These are phyloP conservation scores for Schizosaccharomyces lindneri DNA, from an alignment of 805 yeast species.

Conservation along the genomic window DNA sequence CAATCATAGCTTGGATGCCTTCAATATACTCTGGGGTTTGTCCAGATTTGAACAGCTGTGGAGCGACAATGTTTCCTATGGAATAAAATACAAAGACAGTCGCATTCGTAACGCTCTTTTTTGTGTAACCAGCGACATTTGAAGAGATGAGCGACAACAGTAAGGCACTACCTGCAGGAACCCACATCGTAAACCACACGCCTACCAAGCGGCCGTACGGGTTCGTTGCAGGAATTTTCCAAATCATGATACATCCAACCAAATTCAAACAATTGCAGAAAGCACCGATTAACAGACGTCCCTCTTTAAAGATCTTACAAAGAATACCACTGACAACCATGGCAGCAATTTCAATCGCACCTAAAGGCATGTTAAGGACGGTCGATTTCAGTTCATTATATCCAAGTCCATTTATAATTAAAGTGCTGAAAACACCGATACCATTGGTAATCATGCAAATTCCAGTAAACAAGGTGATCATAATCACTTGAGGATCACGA, in stretches of 20 bases:
- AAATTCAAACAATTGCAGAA: background rate
- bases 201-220: background rate
- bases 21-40: conserved; percentile 37
- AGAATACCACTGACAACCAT: conserved; percentile 11
- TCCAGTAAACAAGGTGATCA: conserved; percentile 17
- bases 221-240: background rate
- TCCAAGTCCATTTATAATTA: conserved; percentile 14
- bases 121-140: conserved; percentile 33
- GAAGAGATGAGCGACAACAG: conserved; percentile 15
- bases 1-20: conserved; percentile 34
- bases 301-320: conserved; percentile 5
- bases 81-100: conserved; percentile 24
- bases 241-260: background rate
- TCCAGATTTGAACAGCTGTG: conserved; percentile 32
- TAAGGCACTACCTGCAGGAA: background rate
- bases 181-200: background rate
- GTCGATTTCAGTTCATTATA: conserved; percentile 14
- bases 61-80: conserved; percentile 31
- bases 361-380: conserved; percentile 15
- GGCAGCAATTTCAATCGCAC: conserved; percentile 14
- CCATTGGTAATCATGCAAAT: conserved; percentile 20
- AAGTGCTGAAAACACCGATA: conserved; percentile 13
- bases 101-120: conserved; percentile 25
- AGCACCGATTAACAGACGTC: background rate
- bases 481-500: conserved; percentile 22